A percentile compares a stretch with the other conserved stretches of the same genome.
These are phyloP conservation scores for Xylaria bambusicola DNA, from an alignment of 495 filamentous ascomycete species.

Conservation along the genomic window DNA sequence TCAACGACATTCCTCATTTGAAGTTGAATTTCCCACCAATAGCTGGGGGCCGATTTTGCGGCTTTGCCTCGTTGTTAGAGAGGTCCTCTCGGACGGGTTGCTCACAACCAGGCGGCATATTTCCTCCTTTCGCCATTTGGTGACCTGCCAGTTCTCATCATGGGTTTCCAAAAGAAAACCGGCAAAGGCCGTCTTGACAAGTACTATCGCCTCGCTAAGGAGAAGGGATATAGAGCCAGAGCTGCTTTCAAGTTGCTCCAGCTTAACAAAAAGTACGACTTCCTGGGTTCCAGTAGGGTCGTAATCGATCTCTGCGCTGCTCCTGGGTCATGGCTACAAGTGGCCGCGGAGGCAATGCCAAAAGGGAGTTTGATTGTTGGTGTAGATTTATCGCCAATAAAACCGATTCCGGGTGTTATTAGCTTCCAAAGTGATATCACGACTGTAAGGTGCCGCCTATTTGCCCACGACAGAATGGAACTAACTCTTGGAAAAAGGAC, in stretches of 20 bases:
- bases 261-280: conserved; percentile 97
- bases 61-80: background rate
- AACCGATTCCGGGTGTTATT: conserved; percentile 88
- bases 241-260: conserved; percentile 99
- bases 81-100: background rate
- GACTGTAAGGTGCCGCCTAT: no score
- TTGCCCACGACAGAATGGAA: no score
- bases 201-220: conserved; percentile 88
- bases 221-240: conserved; percentile 95
- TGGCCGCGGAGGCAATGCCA: conserved; percentile 94
- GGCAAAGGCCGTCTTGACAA: conserved; percentile 99
- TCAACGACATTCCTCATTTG: background rate
- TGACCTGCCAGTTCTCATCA: conserved; percentile 41
- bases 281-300: conserved; percentile 94
- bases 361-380: conserved; percentile 86
- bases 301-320: conserved; percentile 96
- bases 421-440: conserved; percentile 98
- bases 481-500: no score
- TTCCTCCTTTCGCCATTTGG: conserved; percentile 2
- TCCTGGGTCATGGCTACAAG: conserved; percentile 98
- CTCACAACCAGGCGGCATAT: background rate
- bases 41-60: background rate
- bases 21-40: background rate
- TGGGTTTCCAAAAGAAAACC: conserved; percentile 99
- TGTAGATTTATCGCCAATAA: conserved; percentile 94